Evolutionary conservation across 495 filamentous ascomycete genomes (phyloP), one percentile per base, ranked within the genome.

Genomic region (Podospora pseudopauciseta): DNA sequence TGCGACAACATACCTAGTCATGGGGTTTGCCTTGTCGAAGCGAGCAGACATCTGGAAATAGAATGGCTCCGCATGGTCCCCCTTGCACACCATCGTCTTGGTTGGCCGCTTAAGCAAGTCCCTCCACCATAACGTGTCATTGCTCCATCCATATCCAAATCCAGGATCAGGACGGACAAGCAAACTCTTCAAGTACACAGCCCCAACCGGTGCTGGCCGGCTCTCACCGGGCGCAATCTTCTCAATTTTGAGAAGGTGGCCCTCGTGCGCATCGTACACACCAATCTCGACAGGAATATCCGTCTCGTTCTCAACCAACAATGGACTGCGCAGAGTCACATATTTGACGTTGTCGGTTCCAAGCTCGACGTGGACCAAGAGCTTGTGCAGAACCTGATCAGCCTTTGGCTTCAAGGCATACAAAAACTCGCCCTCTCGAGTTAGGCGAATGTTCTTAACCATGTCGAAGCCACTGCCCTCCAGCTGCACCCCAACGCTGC

Each of bases 231-330:
- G 95, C 11, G 93, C 85, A 66, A 99, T 92, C 82, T 97, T 98
- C 80, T 99, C 96, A 69, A 99, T 97, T 80, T 97, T 99, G 67
- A 97, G 84, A 59, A 99, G 85, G 76, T 97, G 89, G 6, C 94
- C 94, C 60, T 96, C 91, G 69, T 92, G 87, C 6, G 90, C 88
- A 76, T 92, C 95, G 75, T 91, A 96, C 5, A 99, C 87, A n/a
- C 96, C 95, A 27, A 99, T 72, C 79, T 99, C 96, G 2, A 98
- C 88, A 0, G 96, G 94, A 66, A 99, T 97, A 77, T 98, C 93
- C 2, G 95, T 98, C 73, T 93, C 90, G 80, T 99, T 99, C 78
- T 97, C 95, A n/a, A 99, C 87, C 16, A 97, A 80, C n/a, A 99
- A 83, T 6, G 95, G 95, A 16, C 95, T 98, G 54, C 94, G 88